These are phyloP conservation scores for Setaria italica DNA, from an alignment of 202 grass and related monocot genomes.

Conservation along the genomic window DNA sequence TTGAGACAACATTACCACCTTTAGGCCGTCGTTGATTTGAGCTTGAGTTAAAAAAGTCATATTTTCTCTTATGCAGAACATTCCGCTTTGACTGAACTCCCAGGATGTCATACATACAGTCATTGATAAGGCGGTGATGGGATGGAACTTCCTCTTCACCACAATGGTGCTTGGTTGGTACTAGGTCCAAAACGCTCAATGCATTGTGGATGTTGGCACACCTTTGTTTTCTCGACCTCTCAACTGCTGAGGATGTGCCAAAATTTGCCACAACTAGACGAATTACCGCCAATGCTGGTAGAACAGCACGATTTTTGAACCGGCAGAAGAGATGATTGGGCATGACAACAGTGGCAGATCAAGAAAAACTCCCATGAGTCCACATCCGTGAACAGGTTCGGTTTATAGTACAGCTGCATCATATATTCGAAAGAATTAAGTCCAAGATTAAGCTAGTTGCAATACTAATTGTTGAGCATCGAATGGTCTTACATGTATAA, in stretches of 20 bases:
- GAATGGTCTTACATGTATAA: background rate
- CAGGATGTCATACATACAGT: slow-evolving; percentile 62
- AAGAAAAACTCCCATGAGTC: background rate
- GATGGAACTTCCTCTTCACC: slow-evolving; percentile 26
- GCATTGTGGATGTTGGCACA: background rate
- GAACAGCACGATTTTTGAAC: background rate
- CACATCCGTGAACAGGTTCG: background rate
- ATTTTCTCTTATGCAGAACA: slow-evolving; percentile 6
- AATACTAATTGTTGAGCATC: background rate
- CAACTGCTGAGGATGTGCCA: slow-evolving; percentile 16
- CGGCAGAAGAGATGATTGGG: background rate
- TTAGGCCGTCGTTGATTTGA: slow-evolving; percentile 14
- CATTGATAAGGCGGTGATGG: slow-evolving; percentile 55
- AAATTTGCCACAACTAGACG: slow-evolving; percentile 28
- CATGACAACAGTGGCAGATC: background rate
- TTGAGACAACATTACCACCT: background rate
- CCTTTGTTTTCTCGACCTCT: slow-evolving; percentile 41
- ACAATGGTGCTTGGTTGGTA: slow-evolving; percentile 36
- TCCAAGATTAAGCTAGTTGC: background rate
- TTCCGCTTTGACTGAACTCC: slow-evolving; percentile 23
- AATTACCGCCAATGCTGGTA: background rate
- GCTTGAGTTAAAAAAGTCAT: slow-evolving; percentile 7
- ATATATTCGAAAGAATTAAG: background rate
- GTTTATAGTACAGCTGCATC: background rate
- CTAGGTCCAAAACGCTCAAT: slow-evolving; percentile 54